Conservation (phyloP, 371 early-diverging fungal genomes). For the Nematocida sp. region DNA sequence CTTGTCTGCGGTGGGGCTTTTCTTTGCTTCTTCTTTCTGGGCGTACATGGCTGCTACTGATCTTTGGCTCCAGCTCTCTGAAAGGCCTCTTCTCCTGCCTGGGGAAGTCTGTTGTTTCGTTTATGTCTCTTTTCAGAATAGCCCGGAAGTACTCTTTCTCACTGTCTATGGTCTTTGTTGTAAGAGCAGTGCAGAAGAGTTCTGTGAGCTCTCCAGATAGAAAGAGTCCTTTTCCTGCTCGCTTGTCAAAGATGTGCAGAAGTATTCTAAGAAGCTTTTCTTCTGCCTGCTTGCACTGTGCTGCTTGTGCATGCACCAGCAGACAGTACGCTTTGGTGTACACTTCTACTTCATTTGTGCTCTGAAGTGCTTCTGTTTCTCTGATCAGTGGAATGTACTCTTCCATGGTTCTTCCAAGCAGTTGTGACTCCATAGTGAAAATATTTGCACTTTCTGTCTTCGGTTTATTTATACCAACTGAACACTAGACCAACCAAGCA, state of each 20-base stretch:
- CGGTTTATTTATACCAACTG: no score
- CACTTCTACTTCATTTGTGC: neutral
- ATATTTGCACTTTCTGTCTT: no score
- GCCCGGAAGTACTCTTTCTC: constrained; percentile 20
- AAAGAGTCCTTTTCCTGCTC: constrained; percentile 16
- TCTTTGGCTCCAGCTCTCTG: constrained; percentile 31
- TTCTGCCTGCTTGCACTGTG: neutral
- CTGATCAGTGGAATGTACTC: no score
- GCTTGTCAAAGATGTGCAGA: constrained; percentile 2
- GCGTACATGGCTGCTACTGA: neutral
- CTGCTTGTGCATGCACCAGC: neutral
- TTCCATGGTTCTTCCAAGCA: no score
- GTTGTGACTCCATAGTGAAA: no score
- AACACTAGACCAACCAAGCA: no score
- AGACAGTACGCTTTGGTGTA: neutral
- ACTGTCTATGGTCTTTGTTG: neutral
- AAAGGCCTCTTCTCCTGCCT: constrained; percentile 16
- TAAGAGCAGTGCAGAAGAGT: neutral
- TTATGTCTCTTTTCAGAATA: neutral
- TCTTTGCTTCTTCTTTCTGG: neutral
- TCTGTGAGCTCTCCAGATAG: constrained; percentile 16
- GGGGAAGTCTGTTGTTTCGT: neutral
- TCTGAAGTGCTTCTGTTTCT: neutral
- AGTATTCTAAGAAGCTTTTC: neutral
- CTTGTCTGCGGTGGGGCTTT: neutral